Evolutionary conservation across 192 early-diverging fungal genomes (phyloP).

Genomic region (Spinellus fusiger): DNA sequence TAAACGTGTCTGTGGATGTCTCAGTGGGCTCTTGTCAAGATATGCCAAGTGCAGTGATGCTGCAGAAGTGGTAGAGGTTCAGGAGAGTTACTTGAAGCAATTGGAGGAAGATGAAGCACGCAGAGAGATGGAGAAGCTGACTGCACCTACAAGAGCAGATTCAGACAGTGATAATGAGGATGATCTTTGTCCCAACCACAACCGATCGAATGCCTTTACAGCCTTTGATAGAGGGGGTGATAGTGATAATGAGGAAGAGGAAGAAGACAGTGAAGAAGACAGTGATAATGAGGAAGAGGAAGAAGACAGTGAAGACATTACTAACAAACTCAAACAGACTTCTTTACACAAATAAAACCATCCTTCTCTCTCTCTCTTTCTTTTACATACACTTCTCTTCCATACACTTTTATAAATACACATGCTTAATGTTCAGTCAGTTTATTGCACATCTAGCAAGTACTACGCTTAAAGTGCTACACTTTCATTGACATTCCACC

Average conservation of each 20-base stretch:
- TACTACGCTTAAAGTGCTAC: background rate
- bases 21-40: slow-evolving; percentile 63
- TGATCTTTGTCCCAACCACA: slow-evolving; percentile 43
- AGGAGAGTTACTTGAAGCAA: slow-evolving; percentile 75
- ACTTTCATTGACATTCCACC: background rate
- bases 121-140: background rate
- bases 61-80: slow-evolving; percentile 63
- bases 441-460: background rate
- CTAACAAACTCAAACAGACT: background rate
- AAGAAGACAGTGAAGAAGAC: background rate
- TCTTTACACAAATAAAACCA: no score
- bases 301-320: background rate
- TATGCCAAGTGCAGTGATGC: slow-evolving; percentile 77
- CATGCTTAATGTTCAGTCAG: background rate
- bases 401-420: no score
- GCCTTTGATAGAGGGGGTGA: background rate
- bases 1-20: background rate
- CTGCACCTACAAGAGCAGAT: background rate
- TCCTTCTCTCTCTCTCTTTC: no score
- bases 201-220: slow-evolving; percentile 39
- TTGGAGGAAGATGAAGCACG: slow-evolving; percentile 53
- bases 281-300: background rate
- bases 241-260: background rate
- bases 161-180: slow-evolving; percentile 34
- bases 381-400: no score